A percentile compares a stretch with the other conserved stretches of the same genome.
Conservation (phyloP, 495 filamentous ascomycete species). For the Amniculicola lignicola region DNA sequence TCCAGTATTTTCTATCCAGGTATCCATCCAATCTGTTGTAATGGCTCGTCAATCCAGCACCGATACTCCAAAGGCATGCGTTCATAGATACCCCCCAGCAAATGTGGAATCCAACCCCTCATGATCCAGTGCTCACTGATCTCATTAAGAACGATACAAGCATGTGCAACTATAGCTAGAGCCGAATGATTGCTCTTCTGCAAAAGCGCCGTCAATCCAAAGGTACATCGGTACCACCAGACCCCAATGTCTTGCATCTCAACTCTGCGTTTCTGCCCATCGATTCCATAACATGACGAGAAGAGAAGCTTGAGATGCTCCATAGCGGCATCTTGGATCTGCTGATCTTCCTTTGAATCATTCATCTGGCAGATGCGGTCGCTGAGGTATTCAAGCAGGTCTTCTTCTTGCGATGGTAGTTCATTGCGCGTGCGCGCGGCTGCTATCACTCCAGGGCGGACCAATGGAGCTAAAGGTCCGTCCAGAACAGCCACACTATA, state of each 20-base stretch:
- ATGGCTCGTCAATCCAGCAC: neutral
- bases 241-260: neutral
- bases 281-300: neutral
- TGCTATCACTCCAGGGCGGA: neutral
- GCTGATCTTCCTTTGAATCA: no score
- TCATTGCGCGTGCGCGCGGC: neutral
- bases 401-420: no score
- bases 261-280: neutral
- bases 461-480: neutral
- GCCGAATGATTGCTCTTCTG: neutral
- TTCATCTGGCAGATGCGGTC: no score
- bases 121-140: neutral
- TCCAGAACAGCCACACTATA: neutral
- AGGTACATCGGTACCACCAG: neutral
- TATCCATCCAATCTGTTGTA: slow-evolving; percentile 2
- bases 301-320: neutral
- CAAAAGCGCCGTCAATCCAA: neutral
- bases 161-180: neutral
- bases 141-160: neutral
- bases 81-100: neutral
- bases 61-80: neutral
- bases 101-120: neutral
- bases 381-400: no score
- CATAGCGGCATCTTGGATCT: neutral
- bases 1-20: no score